phyloP scores from a whole-genome alignment of 1,284 basidiomycete species.

The Cerioporus squamosus region DNA sequence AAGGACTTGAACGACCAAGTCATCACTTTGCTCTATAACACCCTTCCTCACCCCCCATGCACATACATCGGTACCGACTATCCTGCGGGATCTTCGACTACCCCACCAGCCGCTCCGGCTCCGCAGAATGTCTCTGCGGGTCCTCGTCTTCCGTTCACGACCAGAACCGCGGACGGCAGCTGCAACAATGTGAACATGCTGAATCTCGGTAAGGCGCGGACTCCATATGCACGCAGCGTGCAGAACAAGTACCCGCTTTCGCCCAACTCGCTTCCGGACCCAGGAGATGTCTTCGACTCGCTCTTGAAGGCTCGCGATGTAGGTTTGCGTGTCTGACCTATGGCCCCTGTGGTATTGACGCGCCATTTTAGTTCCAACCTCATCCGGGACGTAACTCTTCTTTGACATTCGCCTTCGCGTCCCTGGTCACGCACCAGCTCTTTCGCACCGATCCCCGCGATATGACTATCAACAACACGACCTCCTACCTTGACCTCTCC shows the following conservation, averaged over 20 bases:
- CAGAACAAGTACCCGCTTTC: slow-evolving; percentile 52
- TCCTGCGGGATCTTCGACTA: slow-evolving; percentile 6
- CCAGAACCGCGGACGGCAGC: slow-evolving; percentile 74
- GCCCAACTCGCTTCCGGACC: slow-evolving; percentile 59
- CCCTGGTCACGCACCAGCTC: slow-evolving; percentile 75
- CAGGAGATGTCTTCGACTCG: slow-evolving; percentile 73
- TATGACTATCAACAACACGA: slow-evolving; percentile 65
- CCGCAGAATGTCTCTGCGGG: slow-evolving; percentile 2
- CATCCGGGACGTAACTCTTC: slow-evolving; percentile 51
- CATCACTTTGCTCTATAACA: slow-evolving; percentile 69
- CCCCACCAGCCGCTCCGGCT: slow-evolving; percentile 5
- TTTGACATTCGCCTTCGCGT: slow-evolving; percentile 80
- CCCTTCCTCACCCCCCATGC: slow-evolving; percentile 75
- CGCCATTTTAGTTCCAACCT: slow-evolving; percentile 11
- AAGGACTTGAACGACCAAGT: slow-evolving; percentile 55
- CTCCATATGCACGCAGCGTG: slow-evolving; percentile 77
- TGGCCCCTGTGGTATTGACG: background rate
- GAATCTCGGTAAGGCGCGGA: slow-evolving; percentile 73
- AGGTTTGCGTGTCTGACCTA: background rate
- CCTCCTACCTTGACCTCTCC: slow-evolving; percentile 80
- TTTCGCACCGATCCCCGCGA: slow-evolving; percentile 67
- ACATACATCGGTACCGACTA: slow-evolving; percentile 60
- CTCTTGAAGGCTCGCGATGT: slow-evolving; percentile 60
- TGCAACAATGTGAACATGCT: slow-evolving; percentile 76
- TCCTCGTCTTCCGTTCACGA: slow-evolving; percentile 40